A percentile compares a stretch with the other conserved stretches of the same genome.
These are phyloP conservation scores for Blastobotrys muscicola DNA, from an alignment of 805 yeast genomes.

Conservation along the genomic window DNA sequence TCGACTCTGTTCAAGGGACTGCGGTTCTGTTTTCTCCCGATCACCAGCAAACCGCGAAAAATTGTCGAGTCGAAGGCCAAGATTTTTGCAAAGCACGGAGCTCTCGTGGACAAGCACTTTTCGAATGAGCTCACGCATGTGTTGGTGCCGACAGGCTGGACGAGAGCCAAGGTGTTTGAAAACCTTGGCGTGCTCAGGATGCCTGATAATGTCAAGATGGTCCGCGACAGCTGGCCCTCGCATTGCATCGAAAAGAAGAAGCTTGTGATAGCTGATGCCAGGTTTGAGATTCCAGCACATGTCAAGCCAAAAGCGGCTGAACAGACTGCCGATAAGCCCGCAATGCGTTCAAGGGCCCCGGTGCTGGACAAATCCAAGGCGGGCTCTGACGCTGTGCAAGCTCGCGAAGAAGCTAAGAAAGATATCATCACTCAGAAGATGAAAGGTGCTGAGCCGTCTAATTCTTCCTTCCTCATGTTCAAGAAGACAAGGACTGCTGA, in stretches of 20 bases:
- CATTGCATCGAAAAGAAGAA: conserved; percentile 22
- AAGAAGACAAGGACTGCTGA: not conserved
- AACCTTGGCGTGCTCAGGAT: conserved; percentile 3
- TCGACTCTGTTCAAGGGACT: conserved; percentile 7
- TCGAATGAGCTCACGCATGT: conserved; percentile 19
- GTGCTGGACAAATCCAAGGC: no score
- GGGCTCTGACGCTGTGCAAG: no score
- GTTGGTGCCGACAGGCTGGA: conserved; percentile 15
- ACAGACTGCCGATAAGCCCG: no score
- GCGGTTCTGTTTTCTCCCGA: conserved; percentile 4
- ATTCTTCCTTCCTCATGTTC: no score
- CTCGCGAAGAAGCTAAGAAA: no score
- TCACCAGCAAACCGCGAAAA: not conserved
- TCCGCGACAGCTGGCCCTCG: conserved; percentile 24
- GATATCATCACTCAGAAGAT: no score
- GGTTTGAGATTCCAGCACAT: conserved; percentile 4
- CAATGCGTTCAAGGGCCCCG: no score
- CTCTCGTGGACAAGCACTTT: conserved; percentile 10
- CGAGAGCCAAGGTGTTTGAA: not conserved
- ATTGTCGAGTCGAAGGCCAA: conserved; percentile 5
- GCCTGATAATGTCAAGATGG: conserved; percentile 5
- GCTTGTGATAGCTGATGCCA: conserved; percentile 10
- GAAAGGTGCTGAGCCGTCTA: no score
- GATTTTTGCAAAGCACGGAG: conserved; percentile 19
- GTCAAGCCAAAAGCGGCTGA: no score